These are phyloP conservation scores for Candida mattraensis DNA, from an alignment of 805 yeast genomes.

Conservation along the genomic window DNA sequence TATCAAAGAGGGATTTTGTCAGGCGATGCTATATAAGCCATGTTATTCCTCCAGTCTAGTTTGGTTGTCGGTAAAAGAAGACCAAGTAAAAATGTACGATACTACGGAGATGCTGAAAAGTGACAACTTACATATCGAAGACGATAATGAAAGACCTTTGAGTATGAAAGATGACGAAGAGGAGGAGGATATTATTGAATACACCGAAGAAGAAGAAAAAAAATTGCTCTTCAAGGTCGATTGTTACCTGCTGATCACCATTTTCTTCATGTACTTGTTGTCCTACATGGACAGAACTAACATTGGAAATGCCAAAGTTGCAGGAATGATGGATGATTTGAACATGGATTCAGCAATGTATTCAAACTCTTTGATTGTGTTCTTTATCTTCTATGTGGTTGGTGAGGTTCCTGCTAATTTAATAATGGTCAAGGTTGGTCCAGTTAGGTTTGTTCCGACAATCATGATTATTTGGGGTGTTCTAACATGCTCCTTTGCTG, in stretches of 20 bases:
- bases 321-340: constrained; percentile 12
- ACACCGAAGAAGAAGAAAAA: constrained; percentile 22
- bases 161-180: constrained; percentile 5
- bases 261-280: constrained; percentile 39
- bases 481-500: constrained; percentile 35
- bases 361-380: constrained; percentile 49
- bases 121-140: constrained; percentile 7
- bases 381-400: constrained; percentile 39
- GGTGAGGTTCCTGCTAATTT: constrained; percentile 43
- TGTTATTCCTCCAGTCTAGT: neutral
- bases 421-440: constrained; percentile 33
- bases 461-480: constrained; percentile 41
- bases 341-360: constrained; percentile 8
- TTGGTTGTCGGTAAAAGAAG: no score
- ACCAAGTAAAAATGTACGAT: no score
- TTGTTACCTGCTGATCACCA: constrained; percentile 15
- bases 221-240: constrained; percentile 18
- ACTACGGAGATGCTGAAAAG: constrained; percentile 2
- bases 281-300: constrained; percentile 56
- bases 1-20: no score
- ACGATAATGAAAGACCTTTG: constrained; percentile 5
- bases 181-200: constrained; percentile 11
- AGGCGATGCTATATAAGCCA: neutral
- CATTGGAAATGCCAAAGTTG: constrained; percentile 35
- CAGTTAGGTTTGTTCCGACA: constrained; percentile 38